phyloP scores from a whole-genome alignment of 2,329 filamentous ascomycete genomes.

The Talaromyces amestolkiae region DNA sequence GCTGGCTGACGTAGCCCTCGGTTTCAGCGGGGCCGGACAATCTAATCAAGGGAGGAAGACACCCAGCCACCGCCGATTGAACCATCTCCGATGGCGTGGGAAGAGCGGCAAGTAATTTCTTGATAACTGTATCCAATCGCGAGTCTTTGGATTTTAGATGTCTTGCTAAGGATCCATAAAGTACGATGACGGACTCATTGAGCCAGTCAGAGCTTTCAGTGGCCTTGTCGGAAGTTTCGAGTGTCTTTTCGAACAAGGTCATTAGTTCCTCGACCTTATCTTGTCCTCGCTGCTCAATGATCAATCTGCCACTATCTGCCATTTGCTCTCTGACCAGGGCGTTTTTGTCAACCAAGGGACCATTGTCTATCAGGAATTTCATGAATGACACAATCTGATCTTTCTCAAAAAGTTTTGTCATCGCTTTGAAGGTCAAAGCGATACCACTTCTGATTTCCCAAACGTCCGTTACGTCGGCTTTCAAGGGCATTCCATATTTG shows the following conservation, averaged over 20 bases:
- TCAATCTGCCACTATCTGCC: constrained; percentile 80
- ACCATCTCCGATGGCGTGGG: constrained; percentile 95
- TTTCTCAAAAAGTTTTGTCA: constrained; percentile 68
- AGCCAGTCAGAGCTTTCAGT: constrained; percentile 81
- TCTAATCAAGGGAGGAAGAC: constrained; percentile 83
- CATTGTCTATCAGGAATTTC: constrained; percentile 78
- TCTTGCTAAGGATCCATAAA: constrained; percentile 89
- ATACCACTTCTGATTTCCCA: constrained; percentile 92
- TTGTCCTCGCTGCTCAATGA: constrained; percentile 79
- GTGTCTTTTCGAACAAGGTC: constrained; percentile 81
- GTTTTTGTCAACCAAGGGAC: constrained; percentile 82
- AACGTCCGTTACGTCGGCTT: constrained; percentile 79
- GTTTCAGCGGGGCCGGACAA: constrained; percentile 74
- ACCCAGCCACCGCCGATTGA: constrained; percentile 93
- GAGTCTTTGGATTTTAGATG: constrained; percentile 82
- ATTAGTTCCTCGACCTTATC: constrained; percentile 83
- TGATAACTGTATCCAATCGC: constrained; percentile 83
- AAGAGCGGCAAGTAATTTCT: constrained; percentile 78
- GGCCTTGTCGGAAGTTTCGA: constrained; percentile 81
- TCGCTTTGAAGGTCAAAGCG: constrained; percentile 79
- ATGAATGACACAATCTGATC: constrained; percentile 74
- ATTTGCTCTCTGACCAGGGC: constrained; percentile 78
- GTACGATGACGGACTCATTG: constrained; percentile 95
- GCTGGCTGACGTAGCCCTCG: constrained; percentile 73
- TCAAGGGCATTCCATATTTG: constrained; percentile 90